These are phyloP conservation scores for Yarrowia yakushimensis DNA, from an alignment of 805 yeast genomes.

Conservation along the genomic window DNA sequence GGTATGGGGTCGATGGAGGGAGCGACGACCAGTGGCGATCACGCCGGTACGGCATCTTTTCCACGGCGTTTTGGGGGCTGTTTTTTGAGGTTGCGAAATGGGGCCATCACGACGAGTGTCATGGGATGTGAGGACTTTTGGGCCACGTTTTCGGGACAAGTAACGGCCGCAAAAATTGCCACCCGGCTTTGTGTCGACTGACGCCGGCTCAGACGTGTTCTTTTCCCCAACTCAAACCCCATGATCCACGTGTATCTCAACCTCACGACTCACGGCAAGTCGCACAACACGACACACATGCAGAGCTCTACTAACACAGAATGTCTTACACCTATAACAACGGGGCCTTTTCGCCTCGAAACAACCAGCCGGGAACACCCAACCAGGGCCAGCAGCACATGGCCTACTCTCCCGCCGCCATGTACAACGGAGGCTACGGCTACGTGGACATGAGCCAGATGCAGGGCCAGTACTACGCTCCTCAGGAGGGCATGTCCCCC, in stretches of 20 bases:
- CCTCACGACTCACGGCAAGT: too few relatives aligned
- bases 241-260: background rate
- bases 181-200: too few relatives aligned
- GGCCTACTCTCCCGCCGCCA: slow-evolving; percentile 22
- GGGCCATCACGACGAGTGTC: background rate
- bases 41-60: background rate
- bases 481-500: slow-evolving; percentile 17
- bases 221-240: too few relatives aligned
- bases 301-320: background rate
- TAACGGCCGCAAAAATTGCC: too few relatives aligned
- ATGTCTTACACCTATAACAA: slow-evolving; percentile 24
- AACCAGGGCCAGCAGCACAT: slow-evolving; percentile 24
- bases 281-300: background rate
- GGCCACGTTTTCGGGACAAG: too few relatives aligned
- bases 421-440: slow-evolving; percentile 20
- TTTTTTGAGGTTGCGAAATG: background rate
- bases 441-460: slow-evolving; percentile 14
- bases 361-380: slow-evolving; percentile 25
- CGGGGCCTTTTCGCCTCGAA: slow-evolving; percentile 22
- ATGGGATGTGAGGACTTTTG: too few relatives aligned
- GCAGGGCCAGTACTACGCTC: slow-evolving; percentile 7
- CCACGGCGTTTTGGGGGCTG: background rate
- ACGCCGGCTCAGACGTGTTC: too few relatives aligned
- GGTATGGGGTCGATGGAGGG: background rate
- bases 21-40: background rate